Base-by-base conservation (phyloP, 139 green algal species). In the Bryopsis sp. region DNA sequence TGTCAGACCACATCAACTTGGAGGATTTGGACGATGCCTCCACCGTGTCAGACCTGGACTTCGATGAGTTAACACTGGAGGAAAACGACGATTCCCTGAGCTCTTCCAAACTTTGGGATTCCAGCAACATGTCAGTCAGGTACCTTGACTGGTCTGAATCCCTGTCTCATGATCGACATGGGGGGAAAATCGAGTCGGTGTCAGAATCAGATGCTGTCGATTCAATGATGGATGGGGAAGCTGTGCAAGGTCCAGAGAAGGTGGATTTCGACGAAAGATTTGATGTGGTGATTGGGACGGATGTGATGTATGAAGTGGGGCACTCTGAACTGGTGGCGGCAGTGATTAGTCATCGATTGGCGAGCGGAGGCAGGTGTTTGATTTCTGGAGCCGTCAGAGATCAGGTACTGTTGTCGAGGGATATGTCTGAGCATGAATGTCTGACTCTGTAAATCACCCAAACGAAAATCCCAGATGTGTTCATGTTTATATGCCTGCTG, bases 21-120 rank as follows among this genome's bases (percentile, higher is more conserved):
- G 58, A 39, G 28, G 32, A 65, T 26, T 47, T 65, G 58, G 43
- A 65, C 58, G 58, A 65, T 43, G 58, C 39, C n/a, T 65, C n/a
- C 7, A 65, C 43, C 29, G 58, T 47, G 31, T 15, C 58, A 39
- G n/a, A n/a, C n/a, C 6, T 39, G 28, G 26, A 31, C 6, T 39
- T 31, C 28, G 58, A 65, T 24, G 58, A 39, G 29, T 31, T 11
- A 5, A 39, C 28, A 3, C 15, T 35, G 19, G 58, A n/a, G 11
- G 31, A 6, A 22, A 6, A 28, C 11, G 58, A 65, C 31, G 58
- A 65, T 39, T 4, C 7, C 4, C 4, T 39, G 4, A n/a, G 39
- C 5, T 22, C 58, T 5, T 39, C 26, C 19, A 35, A 5, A 3
- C 31, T 6, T 24, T 65, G 58, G 58, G 58, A 65, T 46, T 31